Percentiles rank a stretch among this genome's conserved stretches.
These are phyloP conservation scores for Ophiosphaerella narmari DNA, from an alignment of 2,329 filamentous ascomycete genomes.

Conservation along the genomic window DNA sequence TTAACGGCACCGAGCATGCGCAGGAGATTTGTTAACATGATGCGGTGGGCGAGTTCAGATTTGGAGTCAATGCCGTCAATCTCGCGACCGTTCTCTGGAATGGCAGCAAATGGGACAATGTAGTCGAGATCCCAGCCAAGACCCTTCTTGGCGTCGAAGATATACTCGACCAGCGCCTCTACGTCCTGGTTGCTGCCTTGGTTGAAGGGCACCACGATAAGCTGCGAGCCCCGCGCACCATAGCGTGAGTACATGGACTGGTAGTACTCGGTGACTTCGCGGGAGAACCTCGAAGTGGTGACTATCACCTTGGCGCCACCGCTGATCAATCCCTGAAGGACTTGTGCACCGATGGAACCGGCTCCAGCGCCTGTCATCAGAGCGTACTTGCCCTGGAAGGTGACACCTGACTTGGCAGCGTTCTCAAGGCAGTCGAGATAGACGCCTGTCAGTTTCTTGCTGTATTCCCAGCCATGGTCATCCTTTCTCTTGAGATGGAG, in stretches of 20 bases:
- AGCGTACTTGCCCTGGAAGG: constrained; percentile 91
- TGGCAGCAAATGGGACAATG: constrained; percentile 94
- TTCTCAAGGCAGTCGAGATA: constrained; percentile 93
- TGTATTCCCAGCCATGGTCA: constrained; percentile 97
- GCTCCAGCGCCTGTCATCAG: constrained; percentile 98
- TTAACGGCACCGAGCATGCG: constrained; percentile 91
- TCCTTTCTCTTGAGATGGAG: constrained; percentile 94
- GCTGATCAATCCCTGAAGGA: constrained; percentile 92
- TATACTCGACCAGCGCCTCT: constrained; percentile 90
- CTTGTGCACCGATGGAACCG: constrained; percentile 96
- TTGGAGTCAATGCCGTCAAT: constrained; percentile 97
- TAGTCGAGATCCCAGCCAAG: constrained; percentile 98
- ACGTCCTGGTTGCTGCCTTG: constrained; percentile 98
- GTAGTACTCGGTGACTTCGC: constrained; percentile 98
- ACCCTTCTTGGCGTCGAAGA: constrained; percentile 94
- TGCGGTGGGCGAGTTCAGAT: constrained; percentile 95
- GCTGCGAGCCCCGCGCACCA: constrained; percentile 90
- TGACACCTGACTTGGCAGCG: constrained; percentile 84
- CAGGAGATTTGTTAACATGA: constrained; percentile 97
- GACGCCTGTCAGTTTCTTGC: constrained; percentile 93
- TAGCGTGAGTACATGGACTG: constrained; percentile 97
- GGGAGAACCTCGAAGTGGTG: constrained; percentile 94
- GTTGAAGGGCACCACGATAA: constrained; percentile 98
- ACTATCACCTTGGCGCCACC: constrained; percentile 97
- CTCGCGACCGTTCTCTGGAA: constrained; percentile 95